Conservation (phyloP, 116 monocot genomes). For the Thalassia testudinum region DNA sequence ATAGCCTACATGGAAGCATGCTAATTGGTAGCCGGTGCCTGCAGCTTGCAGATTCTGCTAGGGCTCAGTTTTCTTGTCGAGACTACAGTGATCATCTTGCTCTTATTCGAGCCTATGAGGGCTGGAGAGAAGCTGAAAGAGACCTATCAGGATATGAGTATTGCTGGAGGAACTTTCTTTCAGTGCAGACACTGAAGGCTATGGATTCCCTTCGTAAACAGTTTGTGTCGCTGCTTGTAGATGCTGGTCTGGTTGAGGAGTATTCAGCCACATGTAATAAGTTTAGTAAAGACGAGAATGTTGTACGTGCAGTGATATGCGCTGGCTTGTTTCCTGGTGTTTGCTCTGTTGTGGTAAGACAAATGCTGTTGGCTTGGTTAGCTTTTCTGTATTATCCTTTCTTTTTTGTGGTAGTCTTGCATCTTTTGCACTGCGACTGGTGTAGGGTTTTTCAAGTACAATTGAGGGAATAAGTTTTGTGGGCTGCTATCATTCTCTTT, state of each 20-base stretch:
- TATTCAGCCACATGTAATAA: slow-evolving; percentile 33
- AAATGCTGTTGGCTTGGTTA: no score
- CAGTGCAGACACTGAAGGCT: slow-evolving; percentile 77
- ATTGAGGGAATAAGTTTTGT: no score
- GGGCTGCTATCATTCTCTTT: no score
- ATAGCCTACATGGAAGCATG: no score
- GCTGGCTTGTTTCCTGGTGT: slow-evolving; percentile 92
- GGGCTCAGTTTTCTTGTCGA: slow-evolving; percentile 76
- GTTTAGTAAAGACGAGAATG: slow-evolving; percentile 74
- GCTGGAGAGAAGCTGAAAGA: slow-evolving; percentile 90
- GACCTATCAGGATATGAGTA: slow-evolving; percentile 81
- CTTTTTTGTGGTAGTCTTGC: no score
- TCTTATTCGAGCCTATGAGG: slow-evolving; percentile 71
- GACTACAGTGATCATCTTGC: slow-evolving; percentile 96
- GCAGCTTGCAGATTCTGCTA: slow-evolving; percentile 94
- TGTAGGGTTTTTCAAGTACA: no score
- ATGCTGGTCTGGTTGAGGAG: slow-evolving; percentile 65
- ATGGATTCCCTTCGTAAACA: slow-evolving; percentile 88
- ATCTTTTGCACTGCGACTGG: no score
- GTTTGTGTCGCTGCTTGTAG: slow-evolving; percentile 67
- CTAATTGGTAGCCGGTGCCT: no score
- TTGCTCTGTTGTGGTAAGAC: slow-evolving; percentile 80
- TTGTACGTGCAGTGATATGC: slow-evolving; percentile 84
- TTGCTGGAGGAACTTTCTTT: slow-evolving; percentile 97
- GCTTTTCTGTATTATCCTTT: no score